Percentiles rank a stretch among this genome's conserved stretches.
phyloP scores from a whole-genome alignment of 805 yeast species.

The Pichia rugopelliculosa region DNA sequence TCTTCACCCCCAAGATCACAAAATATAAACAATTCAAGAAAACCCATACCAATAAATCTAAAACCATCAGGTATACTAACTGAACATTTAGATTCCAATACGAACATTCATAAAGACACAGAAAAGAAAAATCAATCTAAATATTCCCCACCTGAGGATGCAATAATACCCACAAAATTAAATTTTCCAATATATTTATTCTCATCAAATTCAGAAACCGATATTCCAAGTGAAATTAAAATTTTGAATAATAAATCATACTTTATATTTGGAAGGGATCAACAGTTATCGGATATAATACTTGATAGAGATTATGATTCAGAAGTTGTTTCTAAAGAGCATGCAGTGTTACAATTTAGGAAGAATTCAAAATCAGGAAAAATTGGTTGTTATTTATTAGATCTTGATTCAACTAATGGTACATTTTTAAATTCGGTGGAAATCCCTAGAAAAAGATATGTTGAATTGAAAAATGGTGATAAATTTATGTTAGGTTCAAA shows the following conservation, averaged over 20 bases:
- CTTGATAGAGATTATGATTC: constrained; percentile 14
- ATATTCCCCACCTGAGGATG: constrained; percentile 19
- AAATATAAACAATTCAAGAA: neutral
- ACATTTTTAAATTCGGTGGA: constrained; percentile 23
- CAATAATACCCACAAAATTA: constrained; percentile 12
- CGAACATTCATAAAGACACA: no score
- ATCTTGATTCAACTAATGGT: constrained; percentile 26
- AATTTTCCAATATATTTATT: constrained; percentile 14
- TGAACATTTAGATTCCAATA: constrained; percentile 1
- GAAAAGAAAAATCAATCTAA: constrained; percentile 2
- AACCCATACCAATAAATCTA: constrained; percentile 7
- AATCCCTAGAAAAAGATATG: constrained; percentile 20
- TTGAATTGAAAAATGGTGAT: constrained; percentile 23
- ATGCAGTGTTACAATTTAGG: constrained; percentile 27
- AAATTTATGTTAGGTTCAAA: constrained; percentile 22
- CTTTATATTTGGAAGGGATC: constrained; percentile 22
- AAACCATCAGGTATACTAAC: constrained; percentile 15
- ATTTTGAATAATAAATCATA: constrained; percentile 20
- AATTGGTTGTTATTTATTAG: constrained; percentile 19
- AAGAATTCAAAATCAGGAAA: neutral
- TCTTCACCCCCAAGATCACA: neutral
- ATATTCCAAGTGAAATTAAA: constrained; percentile 13
- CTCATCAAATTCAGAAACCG: constrained; percentile 4
- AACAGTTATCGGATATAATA: constrained; percentile 15
- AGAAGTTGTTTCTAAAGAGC: constrained; percentile 19